Evolutionary conservation across 495 filamentous ascomycete species (phyloP).

Genomic region (Bathelium albidoporum): DNA sequence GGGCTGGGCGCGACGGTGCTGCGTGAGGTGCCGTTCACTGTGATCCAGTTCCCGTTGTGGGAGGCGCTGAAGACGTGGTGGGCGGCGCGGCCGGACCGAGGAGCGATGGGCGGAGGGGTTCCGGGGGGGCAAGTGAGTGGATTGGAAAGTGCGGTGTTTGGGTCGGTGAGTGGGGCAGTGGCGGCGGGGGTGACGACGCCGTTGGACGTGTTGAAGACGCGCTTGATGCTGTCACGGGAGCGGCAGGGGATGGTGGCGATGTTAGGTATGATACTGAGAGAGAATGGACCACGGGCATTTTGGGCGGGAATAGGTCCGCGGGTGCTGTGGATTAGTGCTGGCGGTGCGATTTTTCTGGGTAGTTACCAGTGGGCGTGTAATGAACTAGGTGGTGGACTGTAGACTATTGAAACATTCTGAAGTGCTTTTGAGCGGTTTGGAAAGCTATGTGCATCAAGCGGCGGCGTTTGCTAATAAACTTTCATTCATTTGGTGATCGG

Average conservation of each 20-base stretch:
- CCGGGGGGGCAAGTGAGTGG: slow-evolving; percentile 46
- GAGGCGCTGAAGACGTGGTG: slow-evolving; percentile 67
- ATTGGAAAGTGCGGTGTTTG: slow-evolving; percentile 75
- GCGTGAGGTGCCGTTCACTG: slow-evolving; percentile 92
- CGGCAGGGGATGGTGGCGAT: slow-evolving; percentile 48
- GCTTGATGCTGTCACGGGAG: slow-evolving; percentile 74
- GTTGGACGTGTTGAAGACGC: slow-evolving; percentile 90
- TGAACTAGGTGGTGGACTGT: slow-evolving; percentile 38
- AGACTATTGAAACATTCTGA: not conserved
- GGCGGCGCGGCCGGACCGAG: slow-evolving; percentile 23
- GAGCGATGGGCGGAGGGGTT: slow-evolving; percentile 7
- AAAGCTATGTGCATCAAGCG: not conserved
- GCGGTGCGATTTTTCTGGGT: slow-evolving; percentile 89
- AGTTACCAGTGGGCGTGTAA: slow-evolving; percentile 90
- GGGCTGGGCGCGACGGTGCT: slow-evolving; percentile 86
- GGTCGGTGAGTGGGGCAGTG: slow-evolving; percentile 70
- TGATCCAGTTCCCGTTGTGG: slow-evolving; percentile 96
- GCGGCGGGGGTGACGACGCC: slow-evolving; percentile 87
- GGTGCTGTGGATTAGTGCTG: slow-evolving; percentile 86
- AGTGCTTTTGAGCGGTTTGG: not conserved
- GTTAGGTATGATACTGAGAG: slow-evolving; percentile 54
- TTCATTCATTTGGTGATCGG: too few species aligned
- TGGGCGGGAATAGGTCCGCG: slow-evolving; percentile 83
- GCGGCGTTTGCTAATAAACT: too few species aligned
- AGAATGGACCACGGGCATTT: slow-evolving; percentile 65